Evolutionary conservation across 345 rosid species (phyloP), one percentile per base, ranked within the genome.

Genomic region (Clausena lansium): DNA sequence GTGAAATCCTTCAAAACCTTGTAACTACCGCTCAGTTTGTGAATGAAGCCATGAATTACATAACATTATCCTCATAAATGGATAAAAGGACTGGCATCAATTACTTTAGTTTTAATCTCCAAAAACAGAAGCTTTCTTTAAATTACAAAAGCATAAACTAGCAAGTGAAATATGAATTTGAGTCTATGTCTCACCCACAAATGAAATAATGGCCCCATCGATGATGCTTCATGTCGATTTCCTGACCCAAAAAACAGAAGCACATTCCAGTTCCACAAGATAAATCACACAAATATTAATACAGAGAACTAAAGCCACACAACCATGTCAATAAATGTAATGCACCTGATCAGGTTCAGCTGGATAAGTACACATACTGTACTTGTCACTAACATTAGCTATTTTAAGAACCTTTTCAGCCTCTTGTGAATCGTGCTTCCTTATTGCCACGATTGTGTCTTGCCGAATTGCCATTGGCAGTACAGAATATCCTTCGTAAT

Each of bases 401-500:
- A 97, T 87, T 50, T 91, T 84, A 45, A 97, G 88, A 71, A 83
- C 70, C 74, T 88, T 91, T 9, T 87, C 82, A 60, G 79, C 81
- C 62, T 91, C 88, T 32, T 80, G 84, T 5, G 82, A 66, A 7
- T 86, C 87, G 20, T 67, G 81, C 81, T 89, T 97, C 35, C 97
- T 85, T 19, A 94, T 93, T 0, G 96, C 98, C 24, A 97, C 80
- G 36, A 97, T 93, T 0, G 97, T 94, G 64, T 96, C 99, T 78
- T 92, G 98, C 77, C 97, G 88, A 39, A 96, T 92, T 22, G 99
- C 98, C 99, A 94, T 96, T 2, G 99, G 99, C 68, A 96, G 68
- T 85, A 94, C 99, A 0, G 99, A 96, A 81, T 96, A 96, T 19
- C 99, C 99, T 76, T 96, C 99, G 78, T 96, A 96, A 69, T 96